Evolutionary conservation across 73 alveolate genomes (phyloP).

Genomic region (Stentor roeselii): DNA sequence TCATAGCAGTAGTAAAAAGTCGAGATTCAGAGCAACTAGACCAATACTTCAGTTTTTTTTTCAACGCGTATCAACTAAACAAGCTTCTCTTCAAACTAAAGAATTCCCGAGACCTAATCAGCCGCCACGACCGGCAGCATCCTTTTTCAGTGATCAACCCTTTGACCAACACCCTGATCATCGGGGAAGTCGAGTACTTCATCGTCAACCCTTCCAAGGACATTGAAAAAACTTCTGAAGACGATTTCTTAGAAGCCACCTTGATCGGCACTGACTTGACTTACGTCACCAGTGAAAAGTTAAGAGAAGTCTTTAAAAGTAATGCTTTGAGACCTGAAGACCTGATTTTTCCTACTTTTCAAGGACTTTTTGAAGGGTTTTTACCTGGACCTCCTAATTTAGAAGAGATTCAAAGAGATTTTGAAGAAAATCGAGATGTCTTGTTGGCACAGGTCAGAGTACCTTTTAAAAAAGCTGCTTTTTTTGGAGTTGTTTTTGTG

Average conservation of each 20-base stretch:
- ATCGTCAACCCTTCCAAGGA: neutral
- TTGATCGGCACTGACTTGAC: conserved; percentile 48
- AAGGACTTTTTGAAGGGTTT: neutral
- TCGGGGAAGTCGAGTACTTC: conserved; percentile 53
- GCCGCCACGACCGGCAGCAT: conserved; percentile 35
- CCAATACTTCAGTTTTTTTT: neutral
- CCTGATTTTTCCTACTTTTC: neutral
- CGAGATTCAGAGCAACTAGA: conserved; percentile 4
- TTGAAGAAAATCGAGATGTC: neutral
- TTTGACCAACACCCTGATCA: conserved; percentile 37
- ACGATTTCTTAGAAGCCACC: conserved; percentile 12
- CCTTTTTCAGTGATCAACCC: conserved; percentile 46
- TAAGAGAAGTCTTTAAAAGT: conserved; percentile 22
- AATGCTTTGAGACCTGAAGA: conserved; percentile 35
- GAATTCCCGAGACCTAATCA: conserved; percentile 20
- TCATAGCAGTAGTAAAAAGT: neutral
- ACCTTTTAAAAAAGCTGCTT: neutral
- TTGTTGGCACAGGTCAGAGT: conserved; percentile 1
- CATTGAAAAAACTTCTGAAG: neutral
- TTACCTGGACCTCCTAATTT: neutral
- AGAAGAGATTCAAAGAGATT: neutral
- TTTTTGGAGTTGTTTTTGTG: neutral
- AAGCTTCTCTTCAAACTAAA: neutral
- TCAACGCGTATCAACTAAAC: conserved; percentile 1
- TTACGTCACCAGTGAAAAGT: conserved; percentile 30